A percentile compares a stretch with the other conserved stretches of the same genome.
Evolutionary conservation across 2,329 filamentous ascomycete genomes (phyloP).

Genomic region (Diplodia mutila): DNA sequence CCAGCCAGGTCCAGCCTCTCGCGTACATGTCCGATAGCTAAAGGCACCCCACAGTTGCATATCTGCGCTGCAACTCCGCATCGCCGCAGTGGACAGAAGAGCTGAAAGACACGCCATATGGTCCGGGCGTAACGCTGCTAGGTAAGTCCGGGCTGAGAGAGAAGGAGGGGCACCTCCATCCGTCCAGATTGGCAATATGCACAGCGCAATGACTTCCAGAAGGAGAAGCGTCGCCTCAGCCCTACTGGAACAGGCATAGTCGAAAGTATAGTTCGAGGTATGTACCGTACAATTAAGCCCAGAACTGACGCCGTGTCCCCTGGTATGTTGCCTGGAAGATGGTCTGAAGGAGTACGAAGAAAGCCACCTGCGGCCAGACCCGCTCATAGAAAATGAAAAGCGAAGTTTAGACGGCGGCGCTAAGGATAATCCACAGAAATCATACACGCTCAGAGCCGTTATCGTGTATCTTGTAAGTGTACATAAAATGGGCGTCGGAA

Average conservation of each 20-base stretch:
- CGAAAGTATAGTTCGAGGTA: background rate
- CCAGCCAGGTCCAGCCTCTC: constrained; percentile 16
- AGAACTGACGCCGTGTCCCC: background rate
- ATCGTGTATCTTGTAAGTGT: background rate
- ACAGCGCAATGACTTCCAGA: background rate
- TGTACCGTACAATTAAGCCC: background rate
- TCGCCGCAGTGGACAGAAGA: background rate
- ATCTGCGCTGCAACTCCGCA: background rate
- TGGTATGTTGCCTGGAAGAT: background rate
- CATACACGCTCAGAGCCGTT: background rate
- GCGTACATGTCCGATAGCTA: background rate
- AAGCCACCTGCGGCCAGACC: background rate
- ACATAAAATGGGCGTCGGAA: background rate
- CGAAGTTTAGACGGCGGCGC: background rate
- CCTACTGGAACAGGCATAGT: background rate
- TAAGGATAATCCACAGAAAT: background rate
- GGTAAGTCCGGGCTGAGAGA: background rate
- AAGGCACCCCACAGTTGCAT: background rate
- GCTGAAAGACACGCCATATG: background rate
- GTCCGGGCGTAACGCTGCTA: background rate
- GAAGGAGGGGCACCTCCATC: background rate
- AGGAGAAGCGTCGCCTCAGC: background rate
- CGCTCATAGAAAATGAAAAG: background rate
- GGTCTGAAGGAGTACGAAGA: background rate
- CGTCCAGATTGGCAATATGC: background rate